Evolutionary conservation across 1,284 basidiomycete species (phyloP), one percentile per base, ranked within the genome.

Genomic region (Entoloma clypeatum): DNA sequence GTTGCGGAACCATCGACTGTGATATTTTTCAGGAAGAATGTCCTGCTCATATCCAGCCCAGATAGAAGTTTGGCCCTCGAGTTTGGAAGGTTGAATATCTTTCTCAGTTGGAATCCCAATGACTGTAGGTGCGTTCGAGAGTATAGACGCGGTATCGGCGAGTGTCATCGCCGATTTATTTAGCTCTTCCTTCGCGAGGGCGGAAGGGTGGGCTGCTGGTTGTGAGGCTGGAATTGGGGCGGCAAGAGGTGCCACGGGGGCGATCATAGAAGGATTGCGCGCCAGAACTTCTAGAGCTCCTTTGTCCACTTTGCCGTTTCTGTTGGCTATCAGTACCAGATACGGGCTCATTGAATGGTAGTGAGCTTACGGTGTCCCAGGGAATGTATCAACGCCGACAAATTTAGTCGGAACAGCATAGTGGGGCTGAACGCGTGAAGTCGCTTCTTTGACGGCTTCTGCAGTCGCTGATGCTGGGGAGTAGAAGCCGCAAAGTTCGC

Each of bases 41-140:
- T 76, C 74, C 29, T 76, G 63, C 42, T 69, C 53, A 53, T 77
- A 78, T 5, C 73, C 75, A 17, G 72, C 68, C 76, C 75, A 78
- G 14, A 60, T 53, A 30, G 60, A 54, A 29, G 60, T 61, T 41
- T 59, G 53, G 36, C 61, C 61, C 32, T 54, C 47, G 13, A 62
- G 43, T 11, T 58, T 57, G 38, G 58, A 52, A 0, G 56, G 36
- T n/a, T 43, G 21, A 11, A 50, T 39, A 5, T 50, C 44, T 50
- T 41, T 57, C 47, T 24, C 56, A 54, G 45, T 45, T 11, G 44
- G 48, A 38, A 39, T 22, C 18, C 39, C 27, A 6, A 47, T 8
- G 9, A 25, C 7, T 14, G 19, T 44, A 24, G 21, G 14, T 36
- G 24, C 5, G n/a, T 18, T 25, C 28, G 32, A 23, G 5, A 29